These are phyloP conservation scores for Fusarium chlamydosporum DNA, from an alignment of 2,329 filamentous ascomycete species.

Conservation along the genomic window DNA sequence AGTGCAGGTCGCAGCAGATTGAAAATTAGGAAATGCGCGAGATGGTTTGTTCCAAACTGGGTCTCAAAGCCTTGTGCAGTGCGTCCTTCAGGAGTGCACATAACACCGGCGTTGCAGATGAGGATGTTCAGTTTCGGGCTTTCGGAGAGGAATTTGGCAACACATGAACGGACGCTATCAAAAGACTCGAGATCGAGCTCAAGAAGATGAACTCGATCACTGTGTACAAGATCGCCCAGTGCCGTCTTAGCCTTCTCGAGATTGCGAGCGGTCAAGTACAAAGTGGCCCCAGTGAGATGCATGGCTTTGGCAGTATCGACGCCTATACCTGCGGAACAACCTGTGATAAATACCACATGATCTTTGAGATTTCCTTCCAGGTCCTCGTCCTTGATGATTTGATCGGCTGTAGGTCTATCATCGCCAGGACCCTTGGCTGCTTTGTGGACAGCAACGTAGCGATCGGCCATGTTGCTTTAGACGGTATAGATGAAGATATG, in stretches of 20 bases:
- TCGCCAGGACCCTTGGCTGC: constrained; percentile 8
- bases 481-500: too few species aligned
- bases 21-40: not conserved
- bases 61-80: constrained; percentile 15
- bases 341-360: not conserved
- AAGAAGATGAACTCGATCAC: not conserved
- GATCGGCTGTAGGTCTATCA: not conserved
- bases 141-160: not conserved
- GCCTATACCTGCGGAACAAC: not conserved
- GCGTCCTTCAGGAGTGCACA: constrained; percentile 8
- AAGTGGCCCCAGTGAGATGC: constrained; percentile 3
- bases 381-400: constrained; percentile 13
- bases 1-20: not conserved
- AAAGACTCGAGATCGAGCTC: constrained; percentile 10
- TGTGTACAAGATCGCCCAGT: not conserved
- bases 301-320: constrained; percentile 12
- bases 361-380: not conserved
- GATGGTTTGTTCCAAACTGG: constrained; percentile 19
- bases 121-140: not conserved
- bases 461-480: constrained; percentile 2
- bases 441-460: constrained; percentile 17
- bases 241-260: constrained; percentile 8
- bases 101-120: constrained; percentile 21
- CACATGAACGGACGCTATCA: not conserved
- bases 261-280: constrained; percentile 12